phyloP scores from a whole-genome alignment of 495 filamentous ascomycete genomes.

The Neurospora pannonica region DNA sequence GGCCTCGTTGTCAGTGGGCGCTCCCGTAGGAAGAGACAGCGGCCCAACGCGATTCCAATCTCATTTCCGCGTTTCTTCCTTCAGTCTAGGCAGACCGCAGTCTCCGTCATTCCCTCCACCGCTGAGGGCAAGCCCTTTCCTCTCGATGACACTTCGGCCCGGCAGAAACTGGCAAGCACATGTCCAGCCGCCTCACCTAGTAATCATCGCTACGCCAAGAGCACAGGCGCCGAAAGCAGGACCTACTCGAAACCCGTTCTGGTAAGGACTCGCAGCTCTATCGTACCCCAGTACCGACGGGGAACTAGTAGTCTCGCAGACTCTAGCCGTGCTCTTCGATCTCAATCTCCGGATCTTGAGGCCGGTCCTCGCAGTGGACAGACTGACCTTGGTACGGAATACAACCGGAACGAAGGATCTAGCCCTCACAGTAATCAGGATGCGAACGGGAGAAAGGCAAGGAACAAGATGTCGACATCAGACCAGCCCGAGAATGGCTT shows the following conservation, averaged over 20 bases:
- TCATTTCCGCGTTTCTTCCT: conserved; percentile 30
- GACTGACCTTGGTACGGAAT: not conserved
- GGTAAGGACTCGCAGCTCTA: conserved; percentile 33
- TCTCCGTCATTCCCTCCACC: conserved; percentile 33
- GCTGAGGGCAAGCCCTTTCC: conserved; percentile 38
- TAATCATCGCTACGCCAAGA: conserved; percentile 32
- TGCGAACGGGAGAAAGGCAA: not conserved
- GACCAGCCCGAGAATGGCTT: conserved; percentile 20
- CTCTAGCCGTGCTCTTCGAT: conserved; percentile 19
- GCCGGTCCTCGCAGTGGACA: not conserved
- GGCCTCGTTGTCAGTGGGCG: conserved; percentile 5
- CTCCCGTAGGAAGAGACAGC: not conserved
- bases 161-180: conserved; percentile 36
- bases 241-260: conserved; percentile 49
- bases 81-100: conserved; percentile 28
- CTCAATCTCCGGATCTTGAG: not conserved
- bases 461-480: not conserved
- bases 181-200: conserved; percentile 27
- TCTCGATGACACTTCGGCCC: conserved; percentile 30
- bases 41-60: conserved; percentile 18
- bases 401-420: not conserved
- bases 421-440: not conserved
- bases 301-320: conserved; percentile 16
- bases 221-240: conserved; percentile 37
- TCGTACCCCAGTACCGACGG: conserved; percentile 11